Evolutionary conservation across 2,329 filamentous ascomycete species (phyloP), one percentile per base, ranked within the genome.

Genomic region (Talaromyces sp.): DNA sequence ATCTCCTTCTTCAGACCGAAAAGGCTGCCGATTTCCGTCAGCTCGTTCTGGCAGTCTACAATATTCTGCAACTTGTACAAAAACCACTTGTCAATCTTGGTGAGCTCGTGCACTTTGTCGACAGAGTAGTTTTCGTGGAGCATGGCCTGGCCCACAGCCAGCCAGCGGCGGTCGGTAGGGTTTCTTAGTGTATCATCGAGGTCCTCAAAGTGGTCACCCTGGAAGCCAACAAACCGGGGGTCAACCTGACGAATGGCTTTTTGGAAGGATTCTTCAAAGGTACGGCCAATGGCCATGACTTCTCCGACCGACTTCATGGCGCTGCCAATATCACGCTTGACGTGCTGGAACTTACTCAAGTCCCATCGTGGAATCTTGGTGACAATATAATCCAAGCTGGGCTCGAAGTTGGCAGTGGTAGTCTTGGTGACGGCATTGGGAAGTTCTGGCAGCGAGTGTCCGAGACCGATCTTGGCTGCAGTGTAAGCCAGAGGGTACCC

Each of bases 21-120:
- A 54, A 99, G 84, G 71, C 88, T 90, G 68, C 92, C 93, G 64
- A 92, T 87, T 34, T 89, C 86, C 80, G 96, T 87, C 65, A 99
- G 87, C 75, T 96, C 91, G 67, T 87, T 87, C 63, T 90, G 91
- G 81, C 90, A 93, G 77, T 98, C 87, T 58, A 96, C 95, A 71
- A 99, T 91, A 82, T 98, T 98, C 81, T 96, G 89, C 57, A 99
- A 87, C 85, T 99, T 98, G 87, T 97, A 87, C 70, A 99, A 81
- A 84, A 99, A 99, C 95, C 95, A 98, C 80, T 96, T 96, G 82
- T 98, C 95, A 71, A 99, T 99, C 85, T 96, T 97, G 80, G 90
- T 96, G 69, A 99, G 82, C 6, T 97, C 92, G 74, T 98, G 92
- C 16, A 99, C 84, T 76, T 85, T 88, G 67, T 99, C 94, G 54